These are phyloP conservation scores for Irpex sp. DNA, from an alignment of 1,284 basidiomycete genomes.

Conservation along the genomic window DNA sequence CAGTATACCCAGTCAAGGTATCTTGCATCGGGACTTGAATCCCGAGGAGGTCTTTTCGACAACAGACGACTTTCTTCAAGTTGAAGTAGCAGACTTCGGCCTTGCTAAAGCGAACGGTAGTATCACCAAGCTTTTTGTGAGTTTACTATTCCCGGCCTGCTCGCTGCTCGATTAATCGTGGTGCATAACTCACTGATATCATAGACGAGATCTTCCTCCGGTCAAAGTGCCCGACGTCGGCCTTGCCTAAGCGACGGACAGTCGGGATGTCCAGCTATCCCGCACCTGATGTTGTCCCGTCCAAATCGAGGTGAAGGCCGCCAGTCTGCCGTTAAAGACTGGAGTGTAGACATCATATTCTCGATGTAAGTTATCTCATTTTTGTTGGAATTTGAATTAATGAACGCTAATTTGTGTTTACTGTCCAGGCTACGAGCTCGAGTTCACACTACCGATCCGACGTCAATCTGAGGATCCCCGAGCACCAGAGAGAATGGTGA, in stretches of 20 bases:
- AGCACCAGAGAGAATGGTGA: conserved; percentile 61
- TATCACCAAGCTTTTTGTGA: conserved; percentile 66
- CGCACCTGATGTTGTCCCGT: conserved; percentile 80
- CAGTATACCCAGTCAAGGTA: conserved; percentile 75
- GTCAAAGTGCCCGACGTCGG: too few relatives aligned
- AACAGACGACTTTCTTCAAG: conserved; percentile 52
- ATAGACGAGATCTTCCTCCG: conserved; percentile 91
- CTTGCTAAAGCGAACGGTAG: conserved; percentile 85
- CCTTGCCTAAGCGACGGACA: too few relatives aligned
- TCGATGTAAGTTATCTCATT: conserved; percentile 48
- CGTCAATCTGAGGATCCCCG: conserved; percentile 49
- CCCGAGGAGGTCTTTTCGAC: conserved; percentile 87
- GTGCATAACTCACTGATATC: not conserved
- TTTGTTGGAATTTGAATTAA: too few relatives aligned
- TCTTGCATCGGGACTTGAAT: conserved; percentile 91
- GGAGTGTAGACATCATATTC: conserved; percentile 94
- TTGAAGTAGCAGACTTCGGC: conserved; percentile 92
- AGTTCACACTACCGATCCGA: conserved; percentile 73
- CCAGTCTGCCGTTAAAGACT: conserved; percentile 84
- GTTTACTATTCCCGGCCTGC: too few relatives aligned
- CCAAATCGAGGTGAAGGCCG: conserved; percentile 70
- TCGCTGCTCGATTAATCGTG: not conserved
- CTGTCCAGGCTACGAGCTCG: conserved; percentile 55
- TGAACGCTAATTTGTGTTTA: not conserved
- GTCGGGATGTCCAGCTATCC: conserved; percentile 80